A percentile compares a stretch with the other conserved stretches of the same genome.
Conservation (phyloP, 2,329 filamentous ascomycete species). For the Xylariaceae sp. region DNA sequence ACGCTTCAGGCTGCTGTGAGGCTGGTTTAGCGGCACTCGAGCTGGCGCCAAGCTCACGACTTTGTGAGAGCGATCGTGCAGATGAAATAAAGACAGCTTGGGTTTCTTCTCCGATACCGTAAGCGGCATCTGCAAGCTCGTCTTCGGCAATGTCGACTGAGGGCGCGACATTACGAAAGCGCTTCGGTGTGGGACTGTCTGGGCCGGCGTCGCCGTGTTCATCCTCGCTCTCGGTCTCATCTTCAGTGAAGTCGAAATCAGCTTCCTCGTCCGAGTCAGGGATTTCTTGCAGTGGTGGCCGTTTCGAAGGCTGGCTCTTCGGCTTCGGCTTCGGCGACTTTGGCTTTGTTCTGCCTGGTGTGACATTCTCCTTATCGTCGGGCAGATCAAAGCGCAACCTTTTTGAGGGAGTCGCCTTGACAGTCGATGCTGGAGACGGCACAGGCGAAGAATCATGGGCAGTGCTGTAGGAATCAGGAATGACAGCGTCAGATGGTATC, state of each 20-base stretch:
- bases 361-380: slow-evolving; percentile 33
- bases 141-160: slow-evolving; percentile 5
- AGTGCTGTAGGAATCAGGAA: slow-evolving; percentile 30
- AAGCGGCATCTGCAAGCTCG: slow-evolving; percentile 13
- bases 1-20: slow-evolving; percentile 1
- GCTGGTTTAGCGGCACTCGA: too few species aligned
- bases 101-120: slow-evolving; percentile 19
- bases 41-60: too few species aligned
- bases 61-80: too few species aligned
- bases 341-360: slow-evolving; percentile 29
- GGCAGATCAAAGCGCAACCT: slow-evolving; percentile 26
- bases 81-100: slow-evolving; percentile 14
- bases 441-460: slow-evolving; percentile 24
- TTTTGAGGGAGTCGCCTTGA: slow-evolving; percentile 23
- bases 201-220: slow-evolving; percentile 11
- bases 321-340: slow-evolving; percentile 26
- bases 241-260: slow-evolving; percentile 22
- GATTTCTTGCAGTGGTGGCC: slow-evolving; percentile 26
- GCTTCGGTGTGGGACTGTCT: slow-evolving; percentile 13
- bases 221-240: slow-evolving; percentile 20
- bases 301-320: slow-evolving; percentile 12
- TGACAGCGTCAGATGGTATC: slow-evolving; percentile 21
- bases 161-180: background rate
- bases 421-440: slow-evolving; percentile 18
- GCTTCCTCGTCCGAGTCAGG: slow-evolving; percentile 28